phyloP scores from a whole-genome alignment of 208 protist genomes.

The Wallacemonas sp. region DNA sequence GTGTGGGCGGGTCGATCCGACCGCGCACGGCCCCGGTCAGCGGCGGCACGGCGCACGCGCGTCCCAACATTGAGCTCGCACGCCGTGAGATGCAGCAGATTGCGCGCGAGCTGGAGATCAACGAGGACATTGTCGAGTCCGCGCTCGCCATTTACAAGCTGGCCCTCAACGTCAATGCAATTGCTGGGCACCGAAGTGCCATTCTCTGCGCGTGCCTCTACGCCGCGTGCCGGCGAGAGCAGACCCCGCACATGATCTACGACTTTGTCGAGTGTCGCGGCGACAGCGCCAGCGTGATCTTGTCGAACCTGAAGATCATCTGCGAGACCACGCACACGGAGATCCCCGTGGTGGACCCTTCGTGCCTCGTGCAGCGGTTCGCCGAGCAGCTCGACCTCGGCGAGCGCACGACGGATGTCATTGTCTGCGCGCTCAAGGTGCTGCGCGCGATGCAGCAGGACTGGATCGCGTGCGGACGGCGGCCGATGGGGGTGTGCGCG shows the following conservation, averaged over 20 bases:
- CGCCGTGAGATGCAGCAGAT: slow-evolving; percentile 82
- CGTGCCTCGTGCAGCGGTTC: slow-evolving; percentile 84
- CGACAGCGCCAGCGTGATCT: slow-evolving; percentile 64
- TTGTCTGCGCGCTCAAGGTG: slow-evolving; percentile 88
- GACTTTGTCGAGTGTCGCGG: slow-evolving; percentile 76
- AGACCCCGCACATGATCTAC: slow-evolving; percentile 88
- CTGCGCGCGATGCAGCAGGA: slow-evolving; percentile 89
- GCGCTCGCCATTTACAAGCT: slow-evolving; percentile 85
- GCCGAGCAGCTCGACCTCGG: slow-evolving; percentile 87
- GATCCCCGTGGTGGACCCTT: slow-evolving; percentile 87
- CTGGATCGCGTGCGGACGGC: slow-evolving; percentile 90
- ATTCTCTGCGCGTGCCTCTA: slow-evolving; percentile 90
- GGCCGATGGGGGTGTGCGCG: slow-evolving; percentile 89
- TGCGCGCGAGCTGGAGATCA: slow-evolving; percentile 74
- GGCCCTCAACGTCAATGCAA: slow-evolving; percentile 62
- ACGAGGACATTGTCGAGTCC: slow-evolving; percentile 73
- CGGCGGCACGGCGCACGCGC: slow-evolving; percentile 30
- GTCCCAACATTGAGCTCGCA: slow-evolving; percentile 78
- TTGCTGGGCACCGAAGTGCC: slow-evolving; percentile 67
- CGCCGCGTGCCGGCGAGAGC: slow-evolving; percentile 75
- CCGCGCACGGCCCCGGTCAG: slow-evolving; percentile 37
- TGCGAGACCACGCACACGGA: slow-evolving; percentile 79
- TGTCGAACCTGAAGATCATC: slow-evolving; percentile 77
- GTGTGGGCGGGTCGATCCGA: slow-evolving; percentile 42
- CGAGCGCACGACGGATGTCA: slow-evolving; percentile 55